Base-by-base conservation (phyloP, 192 early-diverging fungal genomes). In the Gaertneriomyces semiglobifer region DNA sequence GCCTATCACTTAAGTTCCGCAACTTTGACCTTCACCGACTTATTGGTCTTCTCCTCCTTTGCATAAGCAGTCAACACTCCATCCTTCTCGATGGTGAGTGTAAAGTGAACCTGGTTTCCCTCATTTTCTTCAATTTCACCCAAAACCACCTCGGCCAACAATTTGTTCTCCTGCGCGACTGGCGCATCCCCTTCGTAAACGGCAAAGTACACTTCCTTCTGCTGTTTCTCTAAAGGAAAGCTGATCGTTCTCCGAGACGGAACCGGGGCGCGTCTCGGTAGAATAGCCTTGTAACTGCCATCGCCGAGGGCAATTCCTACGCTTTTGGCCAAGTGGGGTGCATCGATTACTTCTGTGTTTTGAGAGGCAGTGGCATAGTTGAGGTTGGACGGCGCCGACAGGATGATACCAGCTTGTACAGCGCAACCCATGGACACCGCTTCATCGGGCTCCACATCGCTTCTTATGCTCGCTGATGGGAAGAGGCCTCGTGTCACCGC, bases 361-460 rank as follows among this genome's bases (percentile, higher is more conserved):
- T 77, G 77, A 56, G 80, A 58, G 41, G 76, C 78, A 9, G 71
- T 64, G 4, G 67, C 75, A 63, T 80, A 84, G 62, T 69, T 71
- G 61, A 70, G 25, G 39, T 63, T 69, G 64, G 69, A 65, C 68
- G 81, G 83, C 58, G 84, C 77, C 58, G 88, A 81, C 11, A 70
- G 40, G 53, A 85, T 74, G 52, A 96, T 82, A 20, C 84, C 84
- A 14, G 88, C 94, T 80, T 98, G 96, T 65, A 86, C 85, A 20
- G 93, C 94, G 75, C 92, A 94, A 14, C 95, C 96, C 68, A 81
- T 78, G 16, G 92, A 86, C 53, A 96, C 89, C 16, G 93, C 87
- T 81, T 98, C 96, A 77, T 98, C 95, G 7, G 93, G 85, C 74
- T 97, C 95, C 62, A 93, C 82, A 11, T 92, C 94, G 46, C 80